phyloP scores from a whole-genome alignment of 2,329 filamentous ascomycete species.

The Paramyrothecium sp. region DNA sequence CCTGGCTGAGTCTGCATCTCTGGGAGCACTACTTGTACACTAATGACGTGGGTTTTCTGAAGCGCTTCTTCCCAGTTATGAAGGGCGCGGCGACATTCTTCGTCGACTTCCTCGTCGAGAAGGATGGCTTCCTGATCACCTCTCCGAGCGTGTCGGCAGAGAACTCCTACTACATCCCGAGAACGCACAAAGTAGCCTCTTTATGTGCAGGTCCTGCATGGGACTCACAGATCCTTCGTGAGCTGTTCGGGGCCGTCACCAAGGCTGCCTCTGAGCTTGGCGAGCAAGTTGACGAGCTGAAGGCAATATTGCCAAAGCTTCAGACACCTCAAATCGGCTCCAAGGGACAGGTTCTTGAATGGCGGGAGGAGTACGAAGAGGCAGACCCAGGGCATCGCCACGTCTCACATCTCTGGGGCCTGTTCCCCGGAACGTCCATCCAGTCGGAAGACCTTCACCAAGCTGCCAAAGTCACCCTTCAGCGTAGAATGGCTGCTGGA shows the following conservation, averaged over 20 bases:
- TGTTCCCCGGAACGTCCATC: slow-evolving; percentile 39
- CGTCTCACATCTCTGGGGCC: slow-evolving; percentile 46
- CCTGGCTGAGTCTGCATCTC: slow-evolving; percentile 19
- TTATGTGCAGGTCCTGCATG: slow-evolving; percentile 22
- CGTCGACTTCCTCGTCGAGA: slow-evolving; percentile 33
- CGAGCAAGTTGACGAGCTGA: slow-evolving; percentile 1
- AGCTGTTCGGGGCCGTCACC: slow-evolving; percentile 7
- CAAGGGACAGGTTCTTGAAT: slow-evolving; percentile 38
- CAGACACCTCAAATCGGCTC: slow-evolving; percentile 12
- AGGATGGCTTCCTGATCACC: slow-evolving; percentile 21
- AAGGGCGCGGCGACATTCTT: slow-evolving; percentile 33
- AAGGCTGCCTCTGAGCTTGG: slow-evolving; percentile 2
- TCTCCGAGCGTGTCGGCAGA: slow-evolving; percentile 22
- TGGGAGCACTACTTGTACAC: slow-evolving; percentile 20
- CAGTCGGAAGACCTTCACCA: slow-evolving; percentile 17
- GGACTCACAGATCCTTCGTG: slow-evolving; percentile 10
- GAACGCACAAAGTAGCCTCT: slow-evolving; percentile 9
- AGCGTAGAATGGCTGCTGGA: slow-evolving; percentile 25
- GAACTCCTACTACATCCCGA: slow-evolving; percentile 16
- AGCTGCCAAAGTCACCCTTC: slow-evolving; percentile 26
- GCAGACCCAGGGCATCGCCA: slow-evolving; percentile 49
- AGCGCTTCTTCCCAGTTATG: slow-evolving; percentile 25
- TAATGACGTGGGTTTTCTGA: slow-evolving; percentile 13
- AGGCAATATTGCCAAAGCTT: slow-evolving; percentile 9
- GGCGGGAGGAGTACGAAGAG: slow-evolving; percentile 34